Evolutionary conservation across 2,329 filamentous ascomycete species (phyloP).

Genomic region (Fusarium nanum): DNA sequence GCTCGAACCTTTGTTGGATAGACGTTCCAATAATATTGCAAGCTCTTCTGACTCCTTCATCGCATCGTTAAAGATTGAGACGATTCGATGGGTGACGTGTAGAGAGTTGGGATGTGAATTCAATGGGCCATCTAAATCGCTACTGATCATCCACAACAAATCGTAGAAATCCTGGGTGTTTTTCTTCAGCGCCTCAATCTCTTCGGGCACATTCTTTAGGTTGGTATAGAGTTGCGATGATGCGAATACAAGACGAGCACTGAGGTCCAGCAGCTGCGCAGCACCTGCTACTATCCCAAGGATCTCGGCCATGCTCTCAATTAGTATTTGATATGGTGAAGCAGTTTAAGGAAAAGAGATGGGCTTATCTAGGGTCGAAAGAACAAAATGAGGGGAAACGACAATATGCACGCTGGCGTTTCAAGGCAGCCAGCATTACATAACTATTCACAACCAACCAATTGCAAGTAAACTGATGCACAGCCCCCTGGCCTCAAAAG

Average conservation of each 20-base stretch:
- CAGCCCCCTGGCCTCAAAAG: background rate
- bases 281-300: background rate
- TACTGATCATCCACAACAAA: background rate
- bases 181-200: fast-evolving
- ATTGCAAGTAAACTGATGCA: background rate
- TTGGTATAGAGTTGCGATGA: background rate
- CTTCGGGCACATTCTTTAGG: fast-evolving
- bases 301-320: fast-evolving
- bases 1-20: fast-evolving
- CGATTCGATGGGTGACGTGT: background rate
- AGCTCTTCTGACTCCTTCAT: background rate
- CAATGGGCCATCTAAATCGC: background rate
- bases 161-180: fast-evolving
- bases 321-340: too few relatives aligned
- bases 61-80: background rate
- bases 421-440: background rate
- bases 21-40: fast-evolving
- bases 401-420: fast-evolving
- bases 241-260: background rate
- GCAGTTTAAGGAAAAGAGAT: fast-evolving
- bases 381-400: background rate
- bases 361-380: background rate
- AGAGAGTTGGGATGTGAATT: background rate
- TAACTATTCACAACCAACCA: background rate
- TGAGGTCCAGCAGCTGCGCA: background rate